Evolutionary conservation across 1,284 basidiomycete species (phyloP).

Genomic region (Irpex sp.): DNA sequence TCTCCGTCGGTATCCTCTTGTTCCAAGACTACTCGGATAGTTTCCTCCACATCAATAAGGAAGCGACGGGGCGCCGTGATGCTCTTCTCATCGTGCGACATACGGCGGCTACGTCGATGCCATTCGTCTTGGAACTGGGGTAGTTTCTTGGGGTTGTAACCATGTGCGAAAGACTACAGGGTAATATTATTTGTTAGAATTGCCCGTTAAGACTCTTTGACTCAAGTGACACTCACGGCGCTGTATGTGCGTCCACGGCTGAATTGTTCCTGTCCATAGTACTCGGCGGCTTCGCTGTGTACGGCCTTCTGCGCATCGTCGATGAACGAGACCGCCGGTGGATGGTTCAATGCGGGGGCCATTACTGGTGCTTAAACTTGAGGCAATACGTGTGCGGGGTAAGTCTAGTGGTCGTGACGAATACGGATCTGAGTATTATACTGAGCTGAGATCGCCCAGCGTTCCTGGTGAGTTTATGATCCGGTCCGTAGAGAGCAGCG

Average conservation of each 20-base stretch:
- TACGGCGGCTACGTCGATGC: constrained; percentile 66
- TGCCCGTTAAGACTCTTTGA: not conserved
- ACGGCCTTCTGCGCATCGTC: constrained; percentile 56
- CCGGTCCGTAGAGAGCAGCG: not conserved
- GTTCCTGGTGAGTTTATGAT: not conserved
- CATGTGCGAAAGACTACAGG: constrained; percentile 28
- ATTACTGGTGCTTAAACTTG: constrained; percentile 18
- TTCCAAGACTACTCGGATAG: constrained; percentile 92
- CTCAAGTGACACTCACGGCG: constrained; percentile 45
- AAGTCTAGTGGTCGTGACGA: not conserved
- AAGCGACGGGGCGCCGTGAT: constrained; percentile 79
- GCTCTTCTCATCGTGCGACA: constrained; percentile 84
- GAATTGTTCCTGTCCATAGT: constrained; percentile 76
- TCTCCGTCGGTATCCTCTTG: constrained; percentile 98
- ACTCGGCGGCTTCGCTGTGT: constrained; percentile 72
- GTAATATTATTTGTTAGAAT: not conserved
- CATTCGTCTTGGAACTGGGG: constrained; percentile 75
- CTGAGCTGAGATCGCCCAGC: not conserved
- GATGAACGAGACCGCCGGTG: constrained; percentile 60
- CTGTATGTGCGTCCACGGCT: constrained; percentile 84
- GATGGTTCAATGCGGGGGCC: constrained; percentile 43
- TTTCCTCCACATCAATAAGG: constrained; percentile 98
- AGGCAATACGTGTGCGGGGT: not conserved
- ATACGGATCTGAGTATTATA: not conserved
- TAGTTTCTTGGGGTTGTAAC: constrained; percentile 59